Percentiles rank a stretch among this genome's conserved stretches.
phyloP scores from a whole-genome alignment of 257 asterid species.

The Asclepias syriaca region DNA sequence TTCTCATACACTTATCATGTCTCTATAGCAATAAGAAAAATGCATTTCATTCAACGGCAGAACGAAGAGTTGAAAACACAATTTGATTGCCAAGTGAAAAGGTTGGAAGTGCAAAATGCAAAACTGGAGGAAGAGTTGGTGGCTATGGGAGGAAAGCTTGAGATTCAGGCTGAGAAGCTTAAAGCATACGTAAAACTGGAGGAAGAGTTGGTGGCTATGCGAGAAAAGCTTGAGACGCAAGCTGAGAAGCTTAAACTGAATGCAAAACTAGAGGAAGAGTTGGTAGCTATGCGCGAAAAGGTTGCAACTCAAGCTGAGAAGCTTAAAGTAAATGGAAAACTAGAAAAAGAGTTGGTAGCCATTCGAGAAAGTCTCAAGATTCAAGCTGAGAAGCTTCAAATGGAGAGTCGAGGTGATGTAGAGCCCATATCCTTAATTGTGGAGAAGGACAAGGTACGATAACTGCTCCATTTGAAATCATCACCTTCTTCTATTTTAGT shows the following conservation, averaged over 20 bases:
- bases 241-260: neutral
- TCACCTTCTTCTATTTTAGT: neutral
- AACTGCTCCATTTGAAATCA: neutral
- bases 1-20: neutral
- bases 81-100: conserved; percentile 13
- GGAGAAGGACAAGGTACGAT: conserved; percentile 13
- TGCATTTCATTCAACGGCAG: conserved; percentile 11
- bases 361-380: conserved; percentile 6
- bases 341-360: conserved; percentile 5
- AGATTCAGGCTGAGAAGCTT: conserved; percentile 5
- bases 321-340: conserved; percentile 3
- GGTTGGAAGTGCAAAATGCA: conserved; percentile 8
- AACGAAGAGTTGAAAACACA: conserved; percentile 10
- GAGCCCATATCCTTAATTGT: conserved; percentile 1
- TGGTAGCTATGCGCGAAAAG: conserved; percentile 6
- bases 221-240: neutral
- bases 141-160: conserved; percentile 12
- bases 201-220: neutral
- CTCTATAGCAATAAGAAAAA: conserved; percentile 12
- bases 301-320: neutral
- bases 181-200: neutral
- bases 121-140: conserved; percentile 13
- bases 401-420: conserved; percentile 1
- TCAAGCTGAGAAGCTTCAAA: conserved; percentile 2
- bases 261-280: neutral